phyloP scores from a whole-genome alignment of 306 rosid species.

The Cicer yamashitae region DNA sequence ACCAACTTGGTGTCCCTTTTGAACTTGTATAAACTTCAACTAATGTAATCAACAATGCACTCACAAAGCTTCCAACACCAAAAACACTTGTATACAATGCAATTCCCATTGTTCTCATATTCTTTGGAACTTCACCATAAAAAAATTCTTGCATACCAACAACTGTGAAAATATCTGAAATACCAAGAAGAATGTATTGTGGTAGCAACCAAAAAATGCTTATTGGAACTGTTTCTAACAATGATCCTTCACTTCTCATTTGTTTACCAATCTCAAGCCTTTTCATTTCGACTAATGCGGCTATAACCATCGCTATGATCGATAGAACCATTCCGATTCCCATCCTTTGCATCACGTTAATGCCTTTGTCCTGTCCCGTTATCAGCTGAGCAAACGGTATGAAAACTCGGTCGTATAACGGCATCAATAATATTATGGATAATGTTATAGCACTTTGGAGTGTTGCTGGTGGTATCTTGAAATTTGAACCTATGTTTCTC shows the following conservation, averaged over 20 bases:
- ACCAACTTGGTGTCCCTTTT: constrained; percentile 71
- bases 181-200: constrained; percentile 81
- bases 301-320: constrained; percentile 76
- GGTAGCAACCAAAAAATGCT: constrained; percentile 94
- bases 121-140: constrained; percentile 79
- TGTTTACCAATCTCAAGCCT: constrained; percentile 62
- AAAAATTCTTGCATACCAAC: constrained; percentile 98
- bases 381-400: constrained; percentile 72
- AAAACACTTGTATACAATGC: constrained; percentile 85
- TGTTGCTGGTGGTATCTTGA: constrained; percentile 95
- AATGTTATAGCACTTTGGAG: constrained; percentile 80
- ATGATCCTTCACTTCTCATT: constrained; percentile 46
- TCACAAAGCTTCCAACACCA: constrained; percentile 92
- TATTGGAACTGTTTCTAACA: constrained; percentile 53
- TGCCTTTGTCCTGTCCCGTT: constrained; percentile 64
- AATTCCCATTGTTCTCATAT: constrained; percentile 86
- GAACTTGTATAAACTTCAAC: constrained; percentile 62
- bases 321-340: constrained; percentile 96
- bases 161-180: constrained; percentile 90
- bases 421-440: constrained; percentile 85
- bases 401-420: constrained; percentile 69
- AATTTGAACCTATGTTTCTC: constrained; percentile 69
- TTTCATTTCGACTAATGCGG: constrained; percentile 77
- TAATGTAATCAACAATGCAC: constrained; percentile 73
- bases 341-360: constrained; percentile 87